A percentile compares a stretch with the other conserved stretches of the same genome.
These are phyloP conservation scores for Pythium rishiriense DNA, from an alignment of 352 stramenopile genomes.

Conservation along the genomic window DNA sequence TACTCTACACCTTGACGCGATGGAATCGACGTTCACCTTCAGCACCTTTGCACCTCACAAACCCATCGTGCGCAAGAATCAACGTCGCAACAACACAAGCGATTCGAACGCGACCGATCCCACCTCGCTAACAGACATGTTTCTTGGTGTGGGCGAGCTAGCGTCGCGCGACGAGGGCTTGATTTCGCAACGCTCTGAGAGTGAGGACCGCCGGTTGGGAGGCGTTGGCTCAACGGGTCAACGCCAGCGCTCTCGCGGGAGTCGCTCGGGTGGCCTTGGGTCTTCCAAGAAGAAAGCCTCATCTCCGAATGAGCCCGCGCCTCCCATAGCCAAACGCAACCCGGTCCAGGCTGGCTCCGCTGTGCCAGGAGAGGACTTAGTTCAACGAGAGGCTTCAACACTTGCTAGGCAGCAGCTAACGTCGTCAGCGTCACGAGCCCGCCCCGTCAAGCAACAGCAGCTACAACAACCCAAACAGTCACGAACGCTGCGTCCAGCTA, in stretches of 20 bases:
- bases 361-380: conserved; percentile 14
- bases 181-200: conserved; percentile 19
- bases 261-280: background rate
- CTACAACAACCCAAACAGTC: background rate
- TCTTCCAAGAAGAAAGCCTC: conserved; percentile 12
- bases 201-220: conserved; percentile 6
- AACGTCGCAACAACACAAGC: background rate
- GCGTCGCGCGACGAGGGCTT: background rate
- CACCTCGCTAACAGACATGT: conserved; percentile 6
- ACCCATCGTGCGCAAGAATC: conserved; percentile 5
- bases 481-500: background rate
- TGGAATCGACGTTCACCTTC: background rate
- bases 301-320: conserved; percentile 1
- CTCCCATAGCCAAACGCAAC: background rate
- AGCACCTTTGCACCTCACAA: background rate
- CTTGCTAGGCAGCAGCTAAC: conserved; percentile 31
- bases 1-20: background rate
- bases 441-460: conserved; percentile 41
- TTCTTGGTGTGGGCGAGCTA: conserved; percentile 17
- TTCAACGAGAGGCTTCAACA: conserved; percentile 16
- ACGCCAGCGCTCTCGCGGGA: conserved; percentile 2
- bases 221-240: background rate
- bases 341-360: background rate
- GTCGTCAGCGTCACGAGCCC: conserved; percentile 47
- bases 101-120: background rate